A percentile compares a stretch with the other conserved stretches of the same genome.
Evolutionary conservation across 2,329 filamentous ascomycete genomes (phyloP).

Genomic region (Colletotrichum truncatum): DNA sequence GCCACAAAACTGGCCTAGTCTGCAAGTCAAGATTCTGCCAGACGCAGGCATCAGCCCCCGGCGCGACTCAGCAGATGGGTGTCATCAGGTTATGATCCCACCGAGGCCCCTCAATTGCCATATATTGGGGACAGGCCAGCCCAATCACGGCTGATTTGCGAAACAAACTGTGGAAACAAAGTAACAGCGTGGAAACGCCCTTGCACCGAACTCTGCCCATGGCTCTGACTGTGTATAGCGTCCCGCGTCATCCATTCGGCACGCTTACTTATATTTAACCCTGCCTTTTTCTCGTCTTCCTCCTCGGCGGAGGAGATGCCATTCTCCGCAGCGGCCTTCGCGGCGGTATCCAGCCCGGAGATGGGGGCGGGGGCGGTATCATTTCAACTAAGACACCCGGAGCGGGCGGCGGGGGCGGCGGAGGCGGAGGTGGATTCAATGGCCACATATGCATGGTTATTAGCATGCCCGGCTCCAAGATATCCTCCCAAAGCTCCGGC

Average conservation of each 20-base stretch:
- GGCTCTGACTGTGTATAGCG: not conserved
- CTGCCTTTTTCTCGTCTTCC: not conserved
- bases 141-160: not conserved
- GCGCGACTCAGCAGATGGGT: conserved; percentile 15
- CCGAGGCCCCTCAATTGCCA: conserved; percentile 9
- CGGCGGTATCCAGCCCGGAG: not conserved
- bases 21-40: too few species aligned
- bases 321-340: not conserved
- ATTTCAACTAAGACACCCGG: too few species aligned
- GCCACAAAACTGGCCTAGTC: too few species aligned
- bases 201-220: not conserved
- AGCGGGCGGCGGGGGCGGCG: too few species aligned
- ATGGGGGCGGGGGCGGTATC: not conserved
- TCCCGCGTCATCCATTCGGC: not conserved
- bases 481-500: conserved; percentile 30
- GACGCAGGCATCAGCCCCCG: not conserved
- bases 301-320: not conserved
- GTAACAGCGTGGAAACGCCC: not conserved
- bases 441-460: conserved; percentile 28
- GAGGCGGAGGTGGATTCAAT: not conserved
- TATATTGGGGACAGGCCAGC: not conserved
- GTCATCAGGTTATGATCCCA: conserved; percentile 11
- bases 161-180: not conserved
- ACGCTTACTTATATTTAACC: not conserved
- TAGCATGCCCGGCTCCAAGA: conserved; percentile 31